Evolutionary conservation across 169 alveolate species (phyloP), one percentile per base, ranked within the genome.

Genomic region (Cryptosporidium ubiquitum): DNA sequence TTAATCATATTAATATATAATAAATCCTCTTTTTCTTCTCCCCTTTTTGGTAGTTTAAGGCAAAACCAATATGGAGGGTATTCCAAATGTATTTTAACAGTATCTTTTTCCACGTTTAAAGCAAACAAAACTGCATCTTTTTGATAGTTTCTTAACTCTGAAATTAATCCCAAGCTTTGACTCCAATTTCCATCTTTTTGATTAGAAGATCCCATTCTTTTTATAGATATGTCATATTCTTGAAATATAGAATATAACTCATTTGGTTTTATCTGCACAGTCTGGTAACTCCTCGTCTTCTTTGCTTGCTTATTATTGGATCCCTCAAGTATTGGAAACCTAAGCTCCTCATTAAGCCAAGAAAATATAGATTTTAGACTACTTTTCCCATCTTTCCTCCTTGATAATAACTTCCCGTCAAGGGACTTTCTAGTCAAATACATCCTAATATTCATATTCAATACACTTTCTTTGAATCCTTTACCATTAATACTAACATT

Each of bases 51-150:
- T 1, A 79, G 12, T 31, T 60, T 37, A 5, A 79, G 16, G 10
- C 68, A 20, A 39, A 10, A 42, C 89, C 89, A 79, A 33, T 79
- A 79, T 0, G 89, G 89, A 3, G 73, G 79, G 40, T 61, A 79
- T 9, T 79, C 89, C 3, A 79, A n/a, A 9, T 23, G 2, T 20
- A 79, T 61, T 16, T 40, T 12, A 1, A 31, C 35, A 3, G 74
- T 61, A 6, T 79, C 52, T 14, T 35, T 64, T 18, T 79, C 89
- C 2, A 79, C 42, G 16, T 29, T 1, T 44, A 37, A 26, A 5
- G 89, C 89, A 79, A 79, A 79, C 29, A 61, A 40, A 23, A 79
- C 75, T 9, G 89, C 89, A 64, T 79, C 89, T 39, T 79, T 79
- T 26, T 79, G 89, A 29, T 79, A 79, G n/a, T 35, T 40, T 26